phyloP scores from a whole-genome alignment of 495 filamentous ascomycete genomes.

The Rusavskia elegans region DNA sequence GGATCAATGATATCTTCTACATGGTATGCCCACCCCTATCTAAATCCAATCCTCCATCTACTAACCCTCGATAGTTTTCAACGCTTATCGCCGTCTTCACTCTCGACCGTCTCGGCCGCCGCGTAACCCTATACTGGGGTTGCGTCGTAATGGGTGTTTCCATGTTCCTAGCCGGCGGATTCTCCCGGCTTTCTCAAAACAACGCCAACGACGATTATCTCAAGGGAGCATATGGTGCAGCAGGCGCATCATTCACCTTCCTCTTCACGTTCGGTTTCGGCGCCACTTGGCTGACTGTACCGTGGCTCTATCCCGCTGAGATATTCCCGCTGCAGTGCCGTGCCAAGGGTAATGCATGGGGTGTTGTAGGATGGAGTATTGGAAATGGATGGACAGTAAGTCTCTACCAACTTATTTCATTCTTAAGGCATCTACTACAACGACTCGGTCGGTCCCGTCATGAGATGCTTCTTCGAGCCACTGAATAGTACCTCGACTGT shows the following conservation, averaged over 20 bases:
- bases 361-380: constrained; percentile 36
- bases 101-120: constrained; percentile 9
- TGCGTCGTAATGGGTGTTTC: constrained; percentile 43
- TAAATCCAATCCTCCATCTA: constrained; percentile 28
- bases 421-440: too few species aligned
- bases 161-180: constrained; percentile 35
- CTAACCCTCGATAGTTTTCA: constrained; percentile 30
- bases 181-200: constrained; percentile 21
- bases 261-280: constrained; percentile 48
- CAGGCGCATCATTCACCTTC: constrained; percentile 47
- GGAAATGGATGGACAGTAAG: constrained; percentile 27
- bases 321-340: constrained; percentile 50
- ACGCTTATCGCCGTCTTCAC: constrained; percentile 34
- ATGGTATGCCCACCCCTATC: constrained; percentile 10
- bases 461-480: too few species aligned
- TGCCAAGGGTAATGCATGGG: constrained; percentile 45
- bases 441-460: too few species aligned
- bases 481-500: too few species aligned
- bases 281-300: constrained; percentile 49
- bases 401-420: too few species aligned
- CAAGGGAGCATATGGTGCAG: constrained; percentile 28
- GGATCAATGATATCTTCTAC: constrained; percentile 35
- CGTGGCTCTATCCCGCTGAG: constrained; percentile 54
- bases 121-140: constrained; percentile 41
- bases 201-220: constrained; percentile 3